Conservation (phyloP, 2,329 filamentous ascomycete genomes). For the Alternaria triticina region DNA sequence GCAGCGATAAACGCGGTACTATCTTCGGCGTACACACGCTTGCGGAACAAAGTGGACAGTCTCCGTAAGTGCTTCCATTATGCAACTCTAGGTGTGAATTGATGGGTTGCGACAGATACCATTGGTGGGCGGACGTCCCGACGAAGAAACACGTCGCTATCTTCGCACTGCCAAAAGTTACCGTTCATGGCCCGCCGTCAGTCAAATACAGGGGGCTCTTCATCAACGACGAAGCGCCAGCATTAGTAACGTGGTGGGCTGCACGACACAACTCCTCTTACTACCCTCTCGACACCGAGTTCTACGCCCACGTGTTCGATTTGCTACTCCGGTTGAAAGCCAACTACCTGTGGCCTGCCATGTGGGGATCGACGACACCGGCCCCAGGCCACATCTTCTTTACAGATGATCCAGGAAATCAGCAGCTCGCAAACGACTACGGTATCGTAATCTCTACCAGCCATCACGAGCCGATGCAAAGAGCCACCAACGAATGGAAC, state of each 20-base stretch:
- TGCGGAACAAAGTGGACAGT: slow-evolving; percentile 73
- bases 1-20: slow-evolving; percentile 67
- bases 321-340: slow-evolving; percentile 70
- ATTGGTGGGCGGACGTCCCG: slow-evolving; percentile 70
- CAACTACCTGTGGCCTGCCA: slow-evolving; percentile 75
- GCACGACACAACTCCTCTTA: slow-evolving; percentile 57
- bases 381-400: slow-evolving; percentile 65
- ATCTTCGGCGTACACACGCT: slow-evolving; percentile 73
- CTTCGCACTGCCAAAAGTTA: slow-evolving; percentile 60
- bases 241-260: slow-evolving; percentile 64
- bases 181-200: slow-evolving; percentile 63
- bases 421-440: slow-evolving; percentile 71
- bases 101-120: slow-evolving; percentile 52
- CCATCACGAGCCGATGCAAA: slow-evolving; percentile 73
- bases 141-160: slow-evolving; percentile 58
- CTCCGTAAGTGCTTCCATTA: slow-evolving; percentile 46
- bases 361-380: slow-evolving; percentile 55
- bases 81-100: rapidly evolving
- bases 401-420: slow-evolving; percentile 70
- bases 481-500: slow-evolving; percentile 54
- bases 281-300: slow-evolving; percentile 59
- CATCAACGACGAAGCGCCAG: slow-evolving; percentile 71
- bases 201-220: slow-evolving; percentile 73
- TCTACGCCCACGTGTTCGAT: slow-evolving; percentile 72
- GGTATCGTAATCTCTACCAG: slow-evolving; percentile 74